Evolutionary conservation across 1,284 basidiomycete species (phyloP).

Genomic region (Cutaneotrichosporon curvatum): DNA sequence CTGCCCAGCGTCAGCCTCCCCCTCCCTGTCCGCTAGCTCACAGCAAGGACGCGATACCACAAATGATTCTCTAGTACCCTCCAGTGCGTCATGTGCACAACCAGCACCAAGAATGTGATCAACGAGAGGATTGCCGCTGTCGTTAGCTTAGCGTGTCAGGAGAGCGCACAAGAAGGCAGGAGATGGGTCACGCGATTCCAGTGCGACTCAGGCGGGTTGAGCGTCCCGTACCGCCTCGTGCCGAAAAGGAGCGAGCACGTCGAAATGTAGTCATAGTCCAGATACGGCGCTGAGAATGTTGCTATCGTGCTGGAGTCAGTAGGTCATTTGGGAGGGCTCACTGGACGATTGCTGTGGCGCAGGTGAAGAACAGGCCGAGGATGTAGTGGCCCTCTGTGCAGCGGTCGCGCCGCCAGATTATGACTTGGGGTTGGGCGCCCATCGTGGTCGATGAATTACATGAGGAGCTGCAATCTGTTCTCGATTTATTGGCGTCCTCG

Average conservation of each 20-base stretch:
- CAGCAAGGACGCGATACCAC: slow-evolving; percentile 24
- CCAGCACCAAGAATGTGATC: slow-evolving; percentile 22
- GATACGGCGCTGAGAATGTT: background rate
- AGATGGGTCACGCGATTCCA: too few species aligned
- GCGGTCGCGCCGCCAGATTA: slow-evolving; percentile 9
- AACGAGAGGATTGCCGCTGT: slow-evolving; percentile 25
- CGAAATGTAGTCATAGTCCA: background rate
- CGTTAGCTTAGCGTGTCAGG: background rate
- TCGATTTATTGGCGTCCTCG: too few species aligned
- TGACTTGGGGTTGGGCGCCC: background rate
- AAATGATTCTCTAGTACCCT: slow-evolving; percentile 24
- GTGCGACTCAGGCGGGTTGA: background rate
- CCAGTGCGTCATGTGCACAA: slow-evolving; percentile 15
- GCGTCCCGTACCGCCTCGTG: background rate
- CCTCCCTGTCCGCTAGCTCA: slow-evolving; percentile 12
- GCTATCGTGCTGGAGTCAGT: background rate
- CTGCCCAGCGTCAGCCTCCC: too few species aligned
- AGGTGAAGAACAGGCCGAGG: slow-evolving; percentile 22
- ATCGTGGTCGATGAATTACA: too few species aligned
- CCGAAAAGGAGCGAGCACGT: background rate
- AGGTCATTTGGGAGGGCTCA: slow-evolving; percentile 9
- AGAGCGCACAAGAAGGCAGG: background rate
- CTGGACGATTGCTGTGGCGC: slow-evolving; percentile 19
- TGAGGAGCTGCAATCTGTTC: too few species aligned
- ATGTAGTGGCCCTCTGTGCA: slow-evolving; percentile 31